Base-by-base conservation (phyloP, 306 rosid species). In the Myrica gale region DNA sequence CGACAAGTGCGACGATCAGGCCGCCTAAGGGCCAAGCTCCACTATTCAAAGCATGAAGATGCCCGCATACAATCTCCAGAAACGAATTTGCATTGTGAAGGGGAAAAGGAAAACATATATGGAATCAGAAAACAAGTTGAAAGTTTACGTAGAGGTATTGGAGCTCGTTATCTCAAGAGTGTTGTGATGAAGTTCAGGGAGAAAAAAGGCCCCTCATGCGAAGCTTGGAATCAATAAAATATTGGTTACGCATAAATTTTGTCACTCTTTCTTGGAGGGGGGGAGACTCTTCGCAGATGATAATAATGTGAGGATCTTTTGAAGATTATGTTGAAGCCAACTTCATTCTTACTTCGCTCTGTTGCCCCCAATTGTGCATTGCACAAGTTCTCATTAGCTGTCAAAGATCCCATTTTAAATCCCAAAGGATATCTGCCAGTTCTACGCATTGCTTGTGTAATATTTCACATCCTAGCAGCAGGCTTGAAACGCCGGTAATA, bases 101-200 rank as follows among this genome's bases (percentile, higher is more conserved):
- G 53, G n/a, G 71, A 79, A 54, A 67, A 75, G 68, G 84, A 84
- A 69, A 84, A 84, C 21, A 21, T 77, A 19, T 5, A 0, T 6
- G 15, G 74, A 26, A 17, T 78, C 32, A 54, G 71, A n/a, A 76
- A 81, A 6, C 67, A 43, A 53, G 70, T 81, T 32, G 81, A 83
- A 5, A 45, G 57, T 52, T 79, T 81, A 51, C n/a, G 50, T 4
- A 55, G n/a, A 32, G 63, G 79, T 43, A 71, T 78, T 41, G 69
- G 76, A 26, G 62, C 69, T 63, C 32, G 71, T 46, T 74, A 66
- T 56, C 12, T 73, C 58, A 53, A 57, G 17, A 43, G 72, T 66
- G 60, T 65, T n/a, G 50, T 77, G 32, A 73, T 74, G 8, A 82
- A 73, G 48, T 47, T 76, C 6, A 19, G 53, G 9, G 65, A 58